Conservation (phyloP, 1,284 basidiomycete genomes). For the Leccinum griseonigrum region DNA sequence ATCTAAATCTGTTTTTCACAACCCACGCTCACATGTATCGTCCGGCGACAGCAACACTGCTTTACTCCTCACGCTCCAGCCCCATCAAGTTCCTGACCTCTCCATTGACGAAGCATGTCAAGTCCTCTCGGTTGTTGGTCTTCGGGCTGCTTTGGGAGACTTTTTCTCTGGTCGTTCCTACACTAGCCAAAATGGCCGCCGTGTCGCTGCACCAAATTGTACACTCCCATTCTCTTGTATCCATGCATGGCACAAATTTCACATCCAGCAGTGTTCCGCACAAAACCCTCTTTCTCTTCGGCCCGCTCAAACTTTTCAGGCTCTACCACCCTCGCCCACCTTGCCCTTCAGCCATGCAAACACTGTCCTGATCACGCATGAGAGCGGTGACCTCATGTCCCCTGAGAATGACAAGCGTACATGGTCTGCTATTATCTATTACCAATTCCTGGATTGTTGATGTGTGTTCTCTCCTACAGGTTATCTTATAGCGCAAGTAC, state of each 20-base stretch:
- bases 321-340: neutral
- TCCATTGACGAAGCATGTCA: too few species aligned
- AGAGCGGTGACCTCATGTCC: too few species aligned
- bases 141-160: constrained; percentile 4
- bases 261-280: neutral
- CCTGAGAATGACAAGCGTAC: too few species aligned
- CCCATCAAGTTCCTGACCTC: neutral
- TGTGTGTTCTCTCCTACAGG: too few species aligned
- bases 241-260: neutral
- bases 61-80: neutral
- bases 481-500: too few species aligned
- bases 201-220: neutral
- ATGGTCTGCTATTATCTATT: too few species aligned
- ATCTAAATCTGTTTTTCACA: neutral
- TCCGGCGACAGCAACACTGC: neutral
- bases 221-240: neutral
- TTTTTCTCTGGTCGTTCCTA: constrained; percentile 5
- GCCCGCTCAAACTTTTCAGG: neutral
- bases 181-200: neutral
- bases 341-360: too few species aligned
- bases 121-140: neutral
- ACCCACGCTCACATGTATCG: too few species aligned
- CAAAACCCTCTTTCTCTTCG: neutral
- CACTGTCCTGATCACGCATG: too few species aligned
- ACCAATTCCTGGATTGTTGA: too few species aligned